Percentiles rank a stretch among this genome's conserved stretches.
phyloP scores from a whole-genome alignment of 768 basidiomycete species.

The Suillus occidentalis region DNA sequence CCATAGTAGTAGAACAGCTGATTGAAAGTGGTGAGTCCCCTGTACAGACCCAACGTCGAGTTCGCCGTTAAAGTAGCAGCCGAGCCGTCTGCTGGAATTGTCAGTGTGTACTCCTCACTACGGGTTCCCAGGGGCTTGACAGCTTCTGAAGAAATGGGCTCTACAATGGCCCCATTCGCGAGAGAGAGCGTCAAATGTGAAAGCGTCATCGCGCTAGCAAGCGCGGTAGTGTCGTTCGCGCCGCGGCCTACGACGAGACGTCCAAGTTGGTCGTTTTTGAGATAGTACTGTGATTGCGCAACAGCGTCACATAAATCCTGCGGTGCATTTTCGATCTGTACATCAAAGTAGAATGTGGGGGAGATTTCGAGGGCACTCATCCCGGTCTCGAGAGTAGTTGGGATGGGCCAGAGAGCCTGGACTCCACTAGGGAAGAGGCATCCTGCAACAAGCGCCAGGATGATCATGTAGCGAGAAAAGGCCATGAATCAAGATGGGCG shows the following conservation, averaged over 20 bases:
- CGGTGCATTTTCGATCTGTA: constrained; percentile 27
- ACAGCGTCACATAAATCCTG: constrained; percentile 36
- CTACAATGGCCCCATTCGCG: constrained; percentile 11
- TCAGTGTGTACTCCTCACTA: constrained; percentile 46
- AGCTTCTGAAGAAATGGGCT: constrained; percentile 38
- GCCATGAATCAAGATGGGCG: constrained; percentile 3
- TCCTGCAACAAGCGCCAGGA: constrained; percentile 14
- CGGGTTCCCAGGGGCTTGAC: constrained; percentile 34
- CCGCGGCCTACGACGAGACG: constrained; percentile 43
- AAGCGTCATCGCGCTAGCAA: constrained; percentile 29
- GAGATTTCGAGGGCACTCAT: constrained; percentile 25
- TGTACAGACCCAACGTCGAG: constrained; percentile 48
- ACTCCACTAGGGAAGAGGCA: constrained; percentile 7
- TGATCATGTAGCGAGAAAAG: constrained; percentile 3
- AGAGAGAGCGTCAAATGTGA: constrained; percentile 30
- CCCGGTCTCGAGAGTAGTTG: constrained; percentile 27
- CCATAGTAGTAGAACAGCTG: constrained; percentile 49
- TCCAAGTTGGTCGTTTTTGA: constrained; percentile 37
- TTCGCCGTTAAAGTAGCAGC: constrained; percentile 42
- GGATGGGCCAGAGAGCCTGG: constrained; percentile 35
- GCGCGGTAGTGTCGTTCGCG: constrained; percentile 26
- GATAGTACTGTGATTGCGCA: constrained; percentile 27
- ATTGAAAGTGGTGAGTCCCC: constrained; percentile 58
- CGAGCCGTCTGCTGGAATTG: constrained; percentile 37
- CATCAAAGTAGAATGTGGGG: constrained; percentile 26